Evolutionary conservation across 129 eudicot species (phyloP).

Genomic region (Escallonia herrerae): DNA sequence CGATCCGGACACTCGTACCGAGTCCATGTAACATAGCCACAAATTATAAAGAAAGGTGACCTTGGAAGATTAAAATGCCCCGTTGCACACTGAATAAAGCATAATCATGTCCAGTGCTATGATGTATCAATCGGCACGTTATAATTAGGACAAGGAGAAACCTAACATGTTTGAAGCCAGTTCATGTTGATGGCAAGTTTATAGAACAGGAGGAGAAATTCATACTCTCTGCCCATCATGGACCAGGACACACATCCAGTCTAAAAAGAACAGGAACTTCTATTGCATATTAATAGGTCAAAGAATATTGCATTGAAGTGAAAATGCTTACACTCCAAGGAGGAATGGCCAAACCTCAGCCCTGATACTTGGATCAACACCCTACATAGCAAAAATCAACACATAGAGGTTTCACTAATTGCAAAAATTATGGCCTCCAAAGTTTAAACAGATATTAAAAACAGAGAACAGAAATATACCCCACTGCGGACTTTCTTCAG

Average conservation of each 20-base stretch:
- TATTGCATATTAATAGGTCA: constrained; percentile 2
- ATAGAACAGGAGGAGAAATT: background rate
- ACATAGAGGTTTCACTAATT: background rate
- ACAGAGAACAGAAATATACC: constrained; percentile 30
- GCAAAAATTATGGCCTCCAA: background rate
- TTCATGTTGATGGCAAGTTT: background rate
- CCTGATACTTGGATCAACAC: constrained; percentile 82
- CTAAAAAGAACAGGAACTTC: background rate
- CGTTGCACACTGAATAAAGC: too few species aligned
- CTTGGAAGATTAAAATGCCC: too few species aligned
- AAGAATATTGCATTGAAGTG: constrained; percentile 4
- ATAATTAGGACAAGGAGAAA: too few species aligned
- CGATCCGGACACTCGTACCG: too few species aligned
- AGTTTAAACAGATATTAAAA: background rate
- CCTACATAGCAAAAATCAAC: constrained; percentile 34
- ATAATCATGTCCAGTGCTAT: too few species aligned
- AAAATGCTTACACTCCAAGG: constrained; percentile 87
- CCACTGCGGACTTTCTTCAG: constrained; percentile 90
- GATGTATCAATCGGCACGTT: too few species aligned
- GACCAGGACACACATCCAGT: background rate
- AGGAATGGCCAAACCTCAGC: constrained; percentile 98
- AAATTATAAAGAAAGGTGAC: too few species aligned
- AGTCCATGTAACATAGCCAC: too few species aligned
- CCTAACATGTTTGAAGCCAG: background rate
- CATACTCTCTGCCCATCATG: background rate